These are phyloP conservation scores for Quercus phellos DNA, from an alignment of 331 rosid genomes.

Conservation along the genomic window DNA sequence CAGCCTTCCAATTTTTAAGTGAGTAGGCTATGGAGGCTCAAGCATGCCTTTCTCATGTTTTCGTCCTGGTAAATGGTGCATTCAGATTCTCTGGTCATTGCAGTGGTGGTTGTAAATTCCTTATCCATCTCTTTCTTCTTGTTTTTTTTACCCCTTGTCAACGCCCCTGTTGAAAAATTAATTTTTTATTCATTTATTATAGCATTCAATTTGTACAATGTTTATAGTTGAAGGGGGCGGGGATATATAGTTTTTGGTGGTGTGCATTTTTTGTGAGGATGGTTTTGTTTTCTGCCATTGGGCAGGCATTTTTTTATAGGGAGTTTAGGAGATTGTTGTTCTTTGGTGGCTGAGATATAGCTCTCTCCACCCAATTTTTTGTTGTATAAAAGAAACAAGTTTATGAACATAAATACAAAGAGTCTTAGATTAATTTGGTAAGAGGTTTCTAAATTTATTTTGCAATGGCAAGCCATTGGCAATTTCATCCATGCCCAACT, in stretches of 20 bases:
- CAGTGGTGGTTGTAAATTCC: conserved; percentile 55
- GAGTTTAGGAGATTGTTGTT: conserved; percentile 14
- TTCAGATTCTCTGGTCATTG: conserved; percentile 37
- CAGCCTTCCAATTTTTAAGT: conserved; percentile 85
- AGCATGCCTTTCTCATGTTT: conserved; percentile 6
- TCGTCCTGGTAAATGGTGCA: conserved; percentile 31
- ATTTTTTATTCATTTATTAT: conserved; percentile 82
- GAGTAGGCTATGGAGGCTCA: conserved; percentile 65
- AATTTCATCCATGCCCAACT: background rate
- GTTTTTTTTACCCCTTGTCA: conserved; percentile 15
- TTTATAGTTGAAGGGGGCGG: conserved; percentile 43
- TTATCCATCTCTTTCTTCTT: conserved; percentile 10
- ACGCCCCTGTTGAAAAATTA: conserved; percentile 51
- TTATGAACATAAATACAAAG: conserved; percentile 24
- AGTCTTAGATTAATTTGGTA: conserved; percentile 9
- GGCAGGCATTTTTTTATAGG: conserved; percentile 35
- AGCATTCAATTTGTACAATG: conserved; percentile 64
- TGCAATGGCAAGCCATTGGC: background rate
- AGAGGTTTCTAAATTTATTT: background rate
- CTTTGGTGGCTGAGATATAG: conserved; percentile 44
- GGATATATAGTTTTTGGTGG: conserved; percentile 24
- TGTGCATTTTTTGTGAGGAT: conserved; percentile 27
- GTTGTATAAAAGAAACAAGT: conserved; percentile 45
- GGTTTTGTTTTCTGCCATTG: conserved; percentile 12
- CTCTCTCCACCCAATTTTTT: conserved; percentile 50